Percentiles rank a stretch among this genome's conserved stretches.
Conservation (phyloP, 2,329 filamentous ascomycete genomes). For the Verticillium nonalfalfae region DNA sequence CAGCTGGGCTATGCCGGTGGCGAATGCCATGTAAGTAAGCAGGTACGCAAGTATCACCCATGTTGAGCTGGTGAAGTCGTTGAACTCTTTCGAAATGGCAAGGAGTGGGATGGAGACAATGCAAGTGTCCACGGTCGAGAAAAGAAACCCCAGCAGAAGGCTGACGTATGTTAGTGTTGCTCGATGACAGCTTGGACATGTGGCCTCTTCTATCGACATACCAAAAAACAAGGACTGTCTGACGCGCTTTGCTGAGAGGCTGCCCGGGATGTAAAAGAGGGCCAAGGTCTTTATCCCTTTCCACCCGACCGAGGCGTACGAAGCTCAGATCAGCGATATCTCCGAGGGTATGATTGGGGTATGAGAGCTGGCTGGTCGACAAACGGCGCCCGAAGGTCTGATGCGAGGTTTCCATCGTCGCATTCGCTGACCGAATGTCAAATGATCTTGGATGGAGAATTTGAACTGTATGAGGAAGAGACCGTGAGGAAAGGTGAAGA, state of each 20-base stretch:
- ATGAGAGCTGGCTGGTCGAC: conserved; percentile 10
- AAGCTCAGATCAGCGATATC: conserved; percentile 12
- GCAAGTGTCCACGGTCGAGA: conserved; percentile 51
- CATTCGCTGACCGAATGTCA: background rate
- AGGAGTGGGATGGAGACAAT: conserved; percentile 53
- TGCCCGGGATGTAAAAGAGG: background rate
- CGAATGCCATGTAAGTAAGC: conserved; percentile 52
- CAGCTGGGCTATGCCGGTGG: conserved; percentile 50
- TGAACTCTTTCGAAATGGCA: conserved; percentile 46
- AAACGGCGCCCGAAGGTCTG: conserved; percentile 2
- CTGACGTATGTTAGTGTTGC: conserved; percentile 3
- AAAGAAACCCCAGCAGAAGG: conserved; percentile 41
- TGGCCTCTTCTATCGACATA: conserved; percentile 9
- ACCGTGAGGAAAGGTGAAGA: background rate
- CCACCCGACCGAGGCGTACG: background rate
- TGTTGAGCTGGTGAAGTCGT: conserved; percentile 43
- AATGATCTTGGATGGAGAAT: background rate
- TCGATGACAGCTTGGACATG: background rate
- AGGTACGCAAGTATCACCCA: conserved; percentile 53
- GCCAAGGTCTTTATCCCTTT: background rate
- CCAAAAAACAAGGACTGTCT: conserved; percentile 28
- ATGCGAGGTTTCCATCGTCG: conserved; percentile 1
- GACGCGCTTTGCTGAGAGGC: conserved; percentile 13
- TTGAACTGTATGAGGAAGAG: background rate
- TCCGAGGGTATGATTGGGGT: conserved; percentile 16